These are phyloP conservation scores for Brassica hybrid DNA, from an alignment of 441 rosid genomes.

Conservation along the genomic window DNA sequence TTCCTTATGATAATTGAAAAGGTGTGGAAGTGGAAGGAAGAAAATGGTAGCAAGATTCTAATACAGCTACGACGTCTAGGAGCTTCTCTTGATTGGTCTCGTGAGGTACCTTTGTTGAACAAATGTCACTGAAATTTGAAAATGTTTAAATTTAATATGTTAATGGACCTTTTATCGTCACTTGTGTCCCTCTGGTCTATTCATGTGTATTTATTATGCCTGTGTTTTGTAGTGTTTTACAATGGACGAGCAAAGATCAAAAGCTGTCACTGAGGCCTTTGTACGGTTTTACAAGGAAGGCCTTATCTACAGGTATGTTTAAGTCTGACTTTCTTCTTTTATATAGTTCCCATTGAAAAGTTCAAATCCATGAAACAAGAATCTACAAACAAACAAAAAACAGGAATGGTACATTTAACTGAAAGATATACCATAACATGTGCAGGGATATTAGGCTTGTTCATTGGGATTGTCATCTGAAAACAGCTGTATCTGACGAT, in stretches of 20 bases:
- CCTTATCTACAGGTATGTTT: conserved; percentile 78
- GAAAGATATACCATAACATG: conserved; percentile 6
- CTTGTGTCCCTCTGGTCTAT: neutral
- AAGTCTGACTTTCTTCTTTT: neutral
- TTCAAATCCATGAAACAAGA: neutral
- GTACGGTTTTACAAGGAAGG: conserved; percentile 70
- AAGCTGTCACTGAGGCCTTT: conserved; percentile 86
- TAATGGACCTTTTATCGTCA: neutral
- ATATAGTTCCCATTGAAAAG: neutral
- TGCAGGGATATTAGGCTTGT: conserved; percentile 83
- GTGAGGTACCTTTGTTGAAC: conserved; percentile 60
- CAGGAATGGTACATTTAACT: neutral
- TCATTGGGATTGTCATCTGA: conserved; percentile 87
- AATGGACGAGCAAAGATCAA: conserved; percentile 88
- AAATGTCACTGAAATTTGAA: neutral
- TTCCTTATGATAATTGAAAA: conserved; percentile 41
- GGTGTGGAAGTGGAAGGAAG: conserved; percentile 78
- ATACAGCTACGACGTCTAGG: conserved; percentile 69
- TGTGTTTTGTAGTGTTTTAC: too few species aligned
- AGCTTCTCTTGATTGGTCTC: conserved; percentile 50
- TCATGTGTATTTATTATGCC: conserved; percentile 44
- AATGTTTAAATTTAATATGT: neutral
- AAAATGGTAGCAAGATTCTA: conserved; percentile 16
- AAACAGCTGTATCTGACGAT: conserved; percentile 90
- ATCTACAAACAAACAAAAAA: neutral